Conservation (phyloP, 306 rosid genomes). For the Vicia sativa region DNA sequence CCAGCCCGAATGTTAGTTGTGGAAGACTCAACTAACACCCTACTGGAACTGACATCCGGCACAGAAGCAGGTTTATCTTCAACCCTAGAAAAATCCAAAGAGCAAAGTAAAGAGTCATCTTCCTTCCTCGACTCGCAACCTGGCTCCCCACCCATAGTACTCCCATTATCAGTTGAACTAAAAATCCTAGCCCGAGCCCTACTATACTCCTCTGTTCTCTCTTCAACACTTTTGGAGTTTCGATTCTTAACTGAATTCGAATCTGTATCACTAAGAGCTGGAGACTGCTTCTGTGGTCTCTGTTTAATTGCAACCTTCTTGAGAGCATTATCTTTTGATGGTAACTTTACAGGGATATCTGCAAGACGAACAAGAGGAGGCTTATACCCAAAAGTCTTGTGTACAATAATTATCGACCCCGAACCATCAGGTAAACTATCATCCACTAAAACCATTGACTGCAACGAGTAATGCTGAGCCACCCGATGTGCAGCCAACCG, state of each 20-base stretch:
- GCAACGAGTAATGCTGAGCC: conserved; percentile 90
- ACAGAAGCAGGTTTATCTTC: conserved; percentile 61
- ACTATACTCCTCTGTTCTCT: conserved; percentile 94
- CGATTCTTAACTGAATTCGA: conserved; percentile 55
- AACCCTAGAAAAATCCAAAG: conserved; percentile 57
- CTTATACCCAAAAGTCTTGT: conserved; percentile 73
- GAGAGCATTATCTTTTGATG: conserved; percentile 55
- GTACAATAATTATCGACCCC: conserved; percentile 87
- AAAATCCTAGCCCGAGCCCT: conserved; percentile 97
- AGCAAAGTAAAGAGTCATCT: conserved; percentile 55
- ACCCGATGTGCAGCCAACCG: conserved; percentile 97
- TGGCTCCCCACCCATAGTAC: conserved; percentile 53
- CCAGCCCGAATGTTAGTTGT: conserved; percentile 71
- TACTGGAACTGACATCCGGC: conserved; percentile 62
- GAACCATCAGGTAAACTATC: conserved; percentile 82
- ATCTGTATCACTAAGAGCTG: conserved; percentile 39
- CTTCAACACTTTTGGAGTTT: conserved; percentile 84
- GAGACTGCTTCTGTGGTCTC: conserved; percentile 78
- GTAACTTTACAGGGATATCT: conserved; percentile 74
- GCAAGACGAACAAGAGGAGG: conserved; percentile 87
- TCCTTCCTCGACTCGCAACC: conserved; percentile 62
- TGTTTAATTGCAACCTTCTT: conserved; percentile 91
- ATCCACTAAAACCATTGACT: conserved; percentile 93
- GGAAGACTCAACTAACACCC: conserved; percentile 54
- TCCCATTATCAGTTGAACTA: conserved; percentile 54